Conservation (phyloP, 331 rosid species). For the Telfairia occidentalis region DNA sequence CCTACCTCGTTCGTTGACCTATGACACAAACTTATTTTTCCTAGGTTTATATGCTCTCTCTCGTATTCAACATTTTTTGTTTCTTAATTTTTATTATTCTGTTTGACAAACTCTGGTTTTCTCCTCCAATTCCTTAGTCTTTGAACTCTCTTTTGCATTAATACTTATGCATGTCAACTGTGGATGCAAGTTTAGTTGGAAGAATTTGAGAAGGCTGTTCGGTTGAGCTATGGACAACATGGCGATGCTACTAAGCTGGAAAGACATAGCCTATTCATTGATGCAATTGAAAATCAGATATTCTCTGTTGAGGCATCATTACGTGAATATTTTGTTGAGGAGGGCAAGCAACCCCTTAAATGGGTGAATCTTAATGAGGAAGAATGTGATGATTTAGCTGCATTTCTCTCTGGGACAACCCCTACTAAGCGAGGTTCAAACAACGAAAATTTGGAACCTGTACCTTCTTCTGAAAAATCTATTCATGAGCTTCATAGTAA, state of each 20-base stretch:
- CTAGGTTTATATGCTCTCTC: not conserved
- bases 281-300: slow-evolving; percentile 75
- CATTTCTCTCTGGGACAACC: slow-evolving; percentile 72
- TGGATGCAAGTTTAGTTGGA: slow-evolving; percentile 59
- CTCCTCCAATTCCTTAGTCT: not conserved
- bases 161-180: slow-evolving; percentile 9
- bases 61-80: not conserved
- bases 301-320: slow-evolving; percentile 58
- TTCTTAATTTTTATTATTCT: not conserved
- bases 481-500: slow-evolving; percentile 21
- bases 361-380: slow-evolving; percentile 86
- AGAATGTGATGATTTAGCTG: slow-evolving; percentile 80
- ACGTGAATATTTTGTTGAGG: slow-evolving; percentile 44
- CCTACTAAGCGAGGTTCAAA: slow-evolving; percentile 24
- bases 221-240: slow-evolving; percentile 53
- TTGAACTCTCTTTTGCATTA: not conserved
- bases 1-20: not conserved
- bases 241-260: slow-evolving; percentile 46
- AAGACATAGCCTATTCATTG: slow-evolving; percentile 71
- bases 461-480: slow-evolving; percentile 25
- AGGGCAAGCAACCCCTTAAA: slow-evolving; percentile 65
- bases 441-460: slow-evolving; percentile 28
- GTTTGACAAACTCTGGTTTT: not conserved
- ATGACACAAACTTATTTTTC: not conserved
- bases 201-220: slow-evolving; percentile 81